Base-by-base conservation (phyloP, 257 asterid genomes). In the Ilex aquifolium region DNA sequence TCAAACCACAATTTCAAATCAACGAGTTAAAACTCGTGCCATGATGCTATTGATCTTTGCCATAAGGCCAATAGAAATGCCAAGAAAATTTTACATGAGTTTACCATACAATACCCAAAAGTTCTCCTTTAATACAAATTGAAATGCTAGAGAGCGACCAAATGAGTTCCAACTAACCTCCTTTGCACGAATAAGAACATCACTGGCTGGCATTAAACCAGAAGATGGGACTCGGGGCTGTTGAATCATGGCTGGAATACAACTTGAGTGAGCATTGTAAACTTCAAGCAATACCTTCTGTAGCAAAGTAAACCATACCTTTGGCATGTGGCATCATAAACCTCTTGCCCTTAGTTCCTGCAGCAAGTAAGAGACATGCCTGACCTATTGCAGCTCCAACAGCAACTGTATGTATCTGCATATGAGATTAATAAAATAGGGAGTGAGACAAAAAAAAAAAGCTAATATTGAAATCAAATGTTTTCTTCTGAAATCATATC, bases 331-430 rank as follows among this genome's bases (percentile, higher is more conserved):
- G 98, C 96, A 88, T 73, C 95, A 83, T 85, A 74, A 74, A 92
- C 80, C 98, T 80, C 69, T 85, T 78, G 67, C 97, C 98, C 68
- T 92, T 88, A 69, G 76, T 71, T 63, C 98, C 98, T 59, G 97
- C 90, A 68, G 97, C 80, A 63, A 92, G 93, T 66, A 92, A 74
- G 67, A 92, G 95, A 75, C 98, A 92, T 29, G 98, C 95, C 40
- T 88, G 97, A 59, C 98, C 98, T 30, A 88, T 80, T 48, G 98
- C 97, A 60, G 89, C 88, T 65, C 95, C 98, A 75, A 88, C 79
- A 50, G 71, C 81, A 55, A 88, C 88, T 15, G 97, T 88, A 71
- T 83, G 95, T 77, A 88, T 87, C 97, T 88, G 88, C 69, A 65
- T 11, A 59, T 44, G 60, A 69, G 48, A 65, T 76, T 67, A 65